Percentiles rank a stretch among this genome's conserved stretches.
These are phyloP conservation scores for Citrus sp. DNA, from an alignment of 345 rosid genomes.

Conservation along the genomic window DNA sequence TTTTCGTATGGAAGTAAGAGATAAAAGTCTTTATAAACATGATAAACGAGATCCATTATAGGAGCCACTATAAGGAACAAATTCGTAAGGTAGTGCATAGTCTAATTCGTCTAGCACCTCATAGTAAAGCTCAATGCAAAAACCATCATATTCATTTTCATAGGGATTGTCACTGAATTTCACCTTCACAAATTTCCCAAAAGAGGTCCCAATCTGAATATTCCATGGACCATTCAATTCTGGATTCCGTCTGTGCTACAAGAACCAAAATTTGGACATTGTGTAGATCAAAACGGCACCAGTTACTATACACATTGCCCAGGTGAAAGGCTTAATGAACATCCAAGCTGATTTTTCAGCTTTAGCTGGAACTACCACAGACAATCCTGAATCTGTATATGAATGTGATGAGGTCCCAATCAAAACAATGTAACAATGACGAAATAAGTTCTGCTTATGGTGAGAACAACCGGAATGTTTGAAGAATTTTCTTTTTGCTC, in stretches of 20 bases:
- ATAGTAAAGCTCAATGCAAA: constrained; percentile 41
- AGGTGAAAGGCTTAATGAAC: constrained; percentile 36
- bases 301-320: constrained; percentile 46
- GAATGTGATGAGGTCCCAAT: no score
- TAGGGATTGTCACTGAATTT: neutral
- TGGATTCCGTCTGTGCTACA: constrained; percentile 38
- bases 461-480: no score
- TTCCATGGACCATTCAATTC: constrained; percentile 35
- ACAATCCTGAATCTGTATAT: constrained; percentile 37
- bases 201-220: constrained; percentile 35
- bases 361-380: constrained; percentile 42
- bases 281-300: constrained; percentile 40
- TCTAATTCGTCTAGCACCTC: constrained; percentile 6
- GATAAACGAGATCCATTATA: constrained; percentile 37
- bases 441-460: no score
- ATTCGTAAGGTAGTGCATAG: constrained; percentile 21
- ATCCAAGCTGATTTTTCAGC: constrained; percentile 30
- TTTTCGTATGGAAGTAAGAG: no score
- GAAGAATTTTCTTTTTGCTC: no score
- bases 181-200: constrained; percentile 42
- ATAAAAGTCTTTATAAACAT: constrained; percentile 11
- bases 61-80: constrained; percentile 24
- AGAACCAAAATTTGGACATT: constrained; percentile 39
- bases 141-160: constrained; percentile 28
- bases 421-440: no score